phyloP scores from a whole-genome alignment of 768 basidiomycete genomes.

The Mycena chlorophos region DNA sequence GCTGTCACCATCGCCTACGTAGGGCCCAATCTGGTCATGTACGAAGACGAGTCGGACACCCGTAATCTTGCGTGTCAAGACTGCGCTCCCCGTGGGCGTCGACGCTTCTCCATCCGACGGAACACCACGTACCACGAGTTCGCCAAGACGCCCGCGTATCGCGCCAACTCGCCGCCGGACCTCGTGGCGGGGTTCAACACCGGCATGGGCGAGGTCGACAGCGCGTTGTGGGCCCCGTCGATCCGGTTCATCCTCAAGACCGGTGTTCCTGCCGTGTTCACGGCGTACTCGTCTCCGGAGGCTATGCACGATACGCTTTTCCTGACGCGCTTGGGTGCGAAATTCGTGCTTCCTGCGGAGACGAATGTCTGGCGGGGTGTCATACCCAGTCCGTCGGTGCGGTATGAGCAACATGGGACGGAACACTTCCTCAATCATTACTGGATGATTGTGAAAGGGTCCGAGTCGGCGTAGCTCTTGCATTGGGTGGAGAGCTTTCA shows the following conservation, averaged over 20 bases:
- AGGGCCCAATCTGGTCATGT: background rate
- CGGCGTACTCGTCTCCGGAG: constrained; percentile 1
- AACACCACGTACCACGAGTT: constrained; percentile 11
- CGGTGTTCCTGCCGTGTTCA: constrained; percentile 8
- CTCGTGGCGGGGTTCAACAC: constrained; percentile 11
- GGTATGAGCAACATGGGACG: background rate
- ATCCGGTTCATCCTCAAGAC: background rate
- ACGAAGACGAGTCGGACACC: background rate
- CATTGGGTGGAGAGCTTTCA: too few species aligned
- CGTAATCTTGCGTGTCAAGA: background rate
- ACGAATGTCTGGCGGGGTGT: constrained; percentile 5
- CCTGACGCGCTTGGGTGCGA: background rate
- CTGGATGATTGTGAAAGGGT: constrained; percentile 4
- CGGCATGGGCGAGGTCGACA: constrained; percentile 11
- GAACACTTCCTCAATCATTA: constrained; percentile 3
- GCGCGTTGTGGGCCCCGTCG: background rate
- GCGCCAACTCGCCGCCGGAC: constrained; percentile 7
- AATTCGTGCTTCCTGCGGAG: background rate
- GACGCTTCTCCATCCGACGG: background rate
- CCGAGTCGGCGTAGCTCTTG: too few species aligned
- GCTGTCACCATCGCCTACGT: background rate
- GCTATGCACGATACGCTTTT: background rate
- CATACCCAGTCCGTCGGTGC: background rate
- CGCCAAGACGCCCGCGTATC: background rate
- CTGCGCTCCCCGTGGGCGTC: background rate